Evolutionary conservation across 495 filamentous ascomycete species (phyloP), one percentile per base, ranked within the genome.

Genomic region (Aspergillus biplanus): DNA sequence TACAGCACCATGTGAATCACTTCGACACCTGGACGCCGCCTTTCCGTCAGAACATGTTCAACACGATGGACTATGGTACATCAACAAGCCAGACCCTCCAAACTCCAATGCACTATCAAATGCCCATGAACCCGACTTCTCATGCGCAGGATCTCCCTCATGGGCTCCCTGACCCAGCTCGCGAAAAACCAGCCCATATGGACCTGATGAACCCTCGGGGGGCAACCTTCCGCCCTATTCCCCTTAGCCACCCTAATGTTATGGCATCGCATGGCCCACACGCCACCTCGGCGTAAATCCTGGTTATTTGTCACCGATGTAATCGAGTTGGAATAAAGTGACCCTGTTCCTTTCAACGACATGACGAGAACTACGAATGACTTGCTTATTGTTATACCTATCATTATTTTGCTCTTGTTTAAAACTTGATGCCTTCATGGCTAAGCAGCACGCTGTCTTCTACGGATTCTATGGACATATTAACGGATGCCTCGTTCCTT

Each of bases 31-130:
- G 78, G 76, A 59, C 63, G 5, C 72, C 78, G 4, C 65, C 73
- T 6, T 80, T 77, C 69, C 73, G 78, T n/a, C 77, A 72, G 49
- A 74, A 75, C 50, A 67, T 80, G 42, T 82, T 75, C 71, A 65
- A 66, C 21, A 62, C 78, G 0, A 67, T 79, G n/a, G 76, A 75
- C 44, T 80, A 75, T 64, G 65, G 59, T 12, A 32, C 68, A 5
- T 27, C 66, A 1, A 52, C 64, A 15, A 69, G 39, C 12, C 76
- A 76, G 42, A 55, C 73, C 7, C 55, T 79, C 31, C 72, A 67
- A 27, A 35, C 71, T 9, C 37, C 67, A 9, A 70, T 78, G 61
- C 55, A 63, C 47, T 77, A 76, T 66, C 73, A 75, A 9, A 73
- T 80, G 68, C 64, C 71, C 4, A 69, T 79, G 61, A 56, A 67